Base-by-base conservation (phyloP, 331 rosid species). In the Quercus phellos region DNA sequence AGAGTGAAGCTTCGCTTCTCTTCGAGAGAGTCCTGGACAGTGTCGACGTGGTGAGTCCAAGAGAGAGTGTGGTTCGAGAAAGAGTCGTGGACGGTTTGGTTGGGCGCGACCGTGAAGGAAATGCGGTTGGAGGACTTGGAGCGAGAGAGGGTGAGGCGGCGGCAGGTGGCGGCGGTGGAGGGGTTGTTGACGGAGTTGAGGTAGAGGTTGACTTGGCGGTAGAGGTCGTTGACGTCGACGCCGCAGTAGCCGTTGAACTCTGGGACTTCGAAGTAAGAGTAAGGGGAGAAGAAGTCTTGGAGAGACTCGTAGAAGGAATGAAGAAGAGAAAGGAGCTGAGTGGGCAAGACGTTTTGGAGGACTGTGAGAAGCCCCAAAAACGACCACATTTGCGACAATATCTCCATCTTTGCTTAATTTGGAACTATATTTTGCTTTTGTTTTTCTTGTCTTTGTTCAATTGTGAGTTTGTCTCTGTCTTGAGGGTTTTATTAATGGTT, bases 241-340 rank as follows among this genome's bases (percentile, higher is more conserved):
- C 92, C 93, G 73, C 96, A 91, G 79, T 93, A 93, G 78, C 96
- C 97, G 76, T 93, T 91, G 87, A 93, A 93, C 75, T 93, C 97
- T 0, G 98, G 97, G 70, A 93, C 85, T 72, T 93, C 96, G 71
- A 88, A 80, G 72, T 93, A 91, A 4, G 98, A 85, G 73, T 85
- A 87, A 1, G 98, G 98, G 55, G 92, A 87, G 53, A 93, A 84
- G 5, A 91, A 66, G 82, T 91, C 98, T 51, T 90, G 97, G 8
- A 90, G 84, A 11, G 95, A 87, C 73, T 93, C 94, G 53, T 91
- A 91, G 2, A 87, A n/a, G 3, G 98, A 93, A 24, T 93, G 92
- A 21, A 93, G 93, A 29, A 93, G 61, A 0, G 98, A 90, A 59
- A 93, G 91, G 4, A 93, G 87, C 82, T 93, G 97, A 5, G 98